These are phyloP conservation scores for Agarophyton chilense DNA, from an alignment of 23 red algal species.

Conservation along the genomic window DNA sequence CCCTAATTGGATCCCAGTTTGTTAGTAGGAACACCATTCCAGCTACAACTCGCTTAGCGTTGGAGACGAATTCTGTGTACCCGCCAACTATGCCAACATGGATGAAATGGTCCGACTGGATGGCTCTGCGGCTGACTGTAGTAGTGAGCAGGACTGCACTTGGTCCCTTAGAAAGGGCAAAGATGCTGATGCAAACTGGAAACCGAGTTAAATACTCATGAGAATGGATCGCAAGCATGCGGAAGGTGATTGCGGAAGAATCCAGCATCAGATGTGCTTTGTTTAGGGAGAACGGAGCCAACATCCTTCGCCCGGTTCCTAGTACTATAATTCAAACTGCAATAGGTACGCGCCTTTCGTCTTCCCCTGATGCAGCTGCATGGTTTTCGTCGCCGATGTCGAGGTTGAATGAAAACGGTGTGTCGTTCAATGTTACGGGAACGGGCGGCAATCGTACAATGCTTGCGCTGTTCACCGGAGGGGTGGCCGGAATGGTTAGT, in stretches of 20 bases:
- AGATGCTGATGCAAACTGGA: too few relatives aligned
- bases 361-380: too few relatives aligned
- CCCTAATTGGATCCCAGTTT: conserved; percentile 52
- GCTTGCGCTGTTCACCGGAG: conserved; percentile 53
- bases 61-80: neutral
- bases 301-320: conserved; percentile 90
- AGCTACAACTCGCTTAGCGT: neutral
- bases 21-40: neutral
- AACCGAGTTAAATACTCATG: conserved; percentile 28
- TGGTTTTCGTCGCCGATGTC: neutral
- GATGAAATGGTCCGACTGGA: conserved; percentile 56
- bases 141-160: too few relatives aligned
- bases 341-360: conserved; percentile 42
- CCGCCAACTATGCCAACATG: neutral
- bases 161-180: too few relatives aligned
- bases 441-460: conserved; percentile 20
- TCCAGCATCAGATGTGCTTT: conserved; percentile 39
- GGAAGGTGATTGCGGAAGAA: conserved; percentile 79
- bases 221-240: conserved; percentile 47
- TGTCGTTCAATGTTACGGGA: neutral
- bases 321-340: conserved; percentile 82
- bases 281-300: conserved; percentile 94
- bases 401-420: neutral
- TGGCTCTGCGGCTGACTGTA: conserved; percentile 67
- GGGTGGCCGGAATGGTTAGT: conserved; percentile 76